Percentiles rank a stretch among this genome's conserved stretches.
phyloP scores from a whole-genome alignment of 1,284 basidiomycete species.

The Melampsora abietis-canadensis region DNA sequence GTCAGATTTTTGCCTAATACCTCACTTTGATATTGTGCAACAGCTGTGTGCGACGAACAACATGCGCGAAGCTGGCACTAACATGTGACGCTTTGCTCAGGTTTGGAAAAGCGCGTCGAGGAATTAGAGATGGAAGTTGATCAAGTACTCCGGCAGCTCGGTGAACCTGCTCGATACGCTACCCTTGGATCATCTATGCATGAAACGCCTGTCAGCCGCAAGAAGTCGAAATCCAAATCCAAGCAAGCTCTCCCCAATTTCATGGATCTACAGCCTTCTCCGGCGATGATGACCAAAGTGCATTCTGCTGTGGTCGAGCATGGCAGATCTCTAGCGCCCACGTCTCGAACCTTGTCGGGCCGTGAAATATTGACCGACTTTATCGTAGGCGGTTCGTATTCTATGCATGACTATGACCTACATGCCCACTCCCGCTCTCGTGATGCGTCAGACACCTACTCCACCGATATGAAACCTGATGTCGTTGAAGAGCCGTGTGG shows the following conservation, averaged over 20 bases:
- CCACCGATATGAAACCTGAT: background rate
- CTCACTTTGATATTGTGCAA: background rate
- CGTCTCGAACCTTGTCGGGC: background rate
- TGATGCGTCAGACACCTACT: background rate
- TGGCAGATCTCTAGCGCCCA: background rate
- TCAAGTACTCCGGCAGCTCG: conserved; percentile 16
- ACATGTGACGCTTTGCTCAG: conserved; percentile 3
- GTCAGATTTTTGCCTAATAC: background rate
- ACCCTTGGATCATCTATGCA: background rate
- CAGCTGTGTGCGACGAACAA: too few species aligned
- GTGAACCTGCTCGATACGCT: conserved; percentile 27
- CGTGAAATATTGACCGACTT: background rate
- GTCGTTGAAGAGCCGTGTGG: background rate
- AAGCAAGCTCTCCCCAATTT: conserved; percentile 27
- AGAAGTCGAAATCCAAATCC: conserved; percentile 25
- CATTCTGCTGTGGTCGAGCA: background rate
- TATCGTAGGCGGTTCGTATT: background rate
- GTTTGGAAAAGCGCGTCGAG: conserved; percentile 22
- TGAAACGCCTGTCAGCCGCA: conserved; percentile 17
- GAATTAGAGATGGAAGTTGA: conserved; percentile 34
- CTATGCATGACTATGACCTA: background rate
- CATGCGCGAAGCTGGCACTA: too few species aligned
- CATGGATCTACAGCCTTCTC: conserved; percentile 11
- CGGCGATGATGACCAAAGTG: background rate
- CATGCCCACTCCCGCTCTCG: background rate